Percentiles rank a stretch among this genome's conserved stretches.
phyloP scores from a whole-genome alignment of 257 asterid species.

The Nicotiana sylvestris region DNA sequence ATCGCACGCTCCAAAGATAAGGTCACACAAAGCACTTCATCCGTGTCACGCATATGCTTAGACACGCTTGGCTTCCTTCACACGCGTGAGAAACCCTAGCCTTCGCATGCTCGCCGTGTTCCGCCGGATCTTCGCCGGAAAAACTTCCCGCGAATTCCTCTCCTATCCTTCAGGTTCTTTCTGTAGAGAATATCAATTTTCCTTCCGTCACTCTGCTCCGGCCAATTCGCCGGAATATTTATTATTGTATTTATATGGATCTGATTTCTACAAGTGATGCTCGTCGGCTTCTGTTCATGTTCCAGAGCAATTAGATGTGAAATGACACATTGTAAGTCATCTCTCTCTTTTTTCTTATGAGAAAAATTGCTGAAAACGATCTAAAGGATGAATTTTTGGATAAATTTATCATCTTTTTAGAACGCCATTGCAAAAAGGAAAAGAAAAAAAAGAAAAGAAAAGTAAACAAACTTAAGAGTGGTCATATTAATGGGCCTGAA shows the following conservation, averaged over 20 bases:
- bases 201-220: constrained; percentile 19
- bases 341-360: not conserved
- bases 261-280: constrained; percentile 17
- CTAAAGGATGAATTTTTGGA: not conserved
- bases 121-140: constrained; percentile 73
- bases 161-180: not conserved
- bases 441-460: not conserved
- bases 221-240: constrained; percentile 27
- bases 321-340: constrained; percentile 27
- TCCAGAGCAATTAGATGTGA: not conserved
- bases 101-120: constrained; percentile 28
- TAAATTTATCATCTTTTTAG: not conserved
- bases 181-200: not conserved
- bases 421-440: not conserved
- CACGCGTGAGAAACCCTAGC: constrained; percentile 53
- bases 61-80: constrained; percentile 52
- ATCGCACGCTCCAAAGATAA: constrained; percentile 72
- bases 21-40: constrained; percentile 37
- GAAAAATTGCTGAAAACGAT: not conserved
- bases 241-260: constrained; percentile 25
- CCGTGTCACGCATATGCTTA: constrained; percentile 48
- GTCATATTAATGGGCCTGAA: not conserved
- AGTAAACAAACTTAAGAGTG: not conserved
- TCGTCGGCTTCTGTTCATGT: not conserved
- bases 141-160: not conserved